phyloP scores from a whole-genome alignment of 306 rosid species.

The Vicia villosa region DNA sequence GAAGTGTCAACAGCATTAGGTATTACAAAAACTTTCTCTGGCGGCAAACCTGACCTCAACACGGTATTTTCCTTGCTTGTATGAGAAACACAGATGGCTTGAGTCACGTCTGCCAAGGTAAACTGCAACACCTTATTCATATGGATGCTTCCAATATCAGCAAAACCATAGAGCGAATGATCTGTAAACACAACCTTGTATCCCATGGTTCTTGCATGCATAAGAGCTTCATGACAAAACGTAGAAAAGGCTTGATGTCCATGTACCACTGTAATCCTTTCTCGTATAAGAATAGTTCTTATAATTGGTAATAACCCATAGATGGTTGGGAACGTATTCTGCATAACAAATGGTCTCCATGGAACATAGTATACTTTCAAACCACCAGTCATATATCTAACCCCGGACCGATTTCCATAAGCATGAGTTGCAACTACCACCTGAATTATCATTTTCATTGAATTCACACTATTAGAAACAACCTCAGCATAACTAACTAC shows the following conservation, averaged over 20 bases:
- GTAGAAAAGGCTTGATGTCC: constrained; percentile 98
- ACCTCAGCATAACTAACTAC: constrained; percentile 6
- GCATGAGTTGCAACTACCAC: constrained; percentile 96
- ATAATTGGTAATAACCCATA: constrained; percentile 78
- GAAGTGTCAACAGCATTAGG: constrained; percentile 96
- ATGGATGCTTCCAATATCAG: constrained; percentile 91
- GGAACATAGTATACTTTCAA: constrained; percentile 90
- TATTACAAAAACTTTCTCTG: constrained; percentile 84
- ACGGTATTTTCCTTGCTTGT: constrained; percentile 97
- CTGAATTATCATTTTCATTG: constrained; percentile 45
- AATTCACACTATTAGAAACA: constrained; percentile 24
- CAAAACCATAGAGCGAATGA: constrained; percentile 90
- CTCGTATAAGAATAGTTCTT: constrained; percentile 83
- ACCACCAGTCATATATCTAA: constrained; percentile 87
- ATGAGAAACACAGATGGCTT: constrained; percentile 95
- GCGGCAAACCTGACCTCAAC: constrained; percentile 82
- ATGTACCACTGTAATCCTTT: constrained; percentile 75
- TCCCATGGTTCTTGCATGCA: constrained; percentile 92
- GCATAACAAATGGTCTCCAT: constrained; percentile 86
- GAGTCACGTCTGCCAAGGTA: constrained; percentile 87
- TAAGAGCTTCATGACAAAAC: constrained; percentile 85
- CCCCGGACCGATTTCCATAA: constrained; percentile 86
- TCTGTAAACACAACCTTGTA: constrained; percentile 88
- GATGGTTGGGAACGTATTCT: constrained; percentile 80
- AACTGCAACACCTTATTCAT: constrained; percentile 98